Conservation (phyloP, 202 grass and related monocot species). For the Setaria italica region DNA sequence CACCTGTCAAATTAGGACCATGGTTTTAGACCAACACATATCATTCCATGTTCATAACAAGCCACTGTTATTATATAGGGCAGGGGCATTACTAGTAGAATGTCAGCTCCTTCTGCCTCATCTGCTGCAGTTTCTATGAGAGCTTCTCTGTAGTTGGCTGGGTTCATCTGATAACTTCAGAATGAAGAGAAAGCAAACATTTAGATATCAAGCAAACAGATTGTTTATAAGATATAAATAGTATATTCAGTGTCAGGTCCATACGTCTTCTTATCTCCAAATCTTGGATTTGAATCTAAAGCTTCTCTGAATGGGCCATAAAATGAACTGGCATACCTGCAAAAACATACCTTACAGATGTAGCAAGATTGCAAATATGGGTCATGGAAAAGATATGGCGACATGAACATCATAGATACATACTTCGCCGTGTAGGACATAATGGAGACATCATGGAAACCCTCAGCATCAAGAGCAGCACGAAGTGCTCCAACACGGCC, state of each 20-base stretch:
- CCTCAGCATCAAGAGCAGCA: slow-evolving; percentile 86
- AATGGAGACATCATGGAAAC: slow-evolving; percentile 95
- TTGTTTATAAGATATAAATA: slow-evolving; percentile 19
- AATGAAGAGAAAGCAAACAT: slow-evolving; percentile 18
- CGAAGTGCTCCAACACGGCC: slow-evolving; percentile 91
- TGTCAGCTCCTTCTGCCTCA: slow-evolving; percentile 92
- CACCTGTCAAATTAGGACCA: slow-evolving; percentile 59
- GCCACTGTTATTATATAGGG: not conserved
- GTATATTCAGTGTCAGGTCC: slow-evolving; percentile 27
- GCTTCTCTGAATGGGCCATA: slow-evolving; percentile 98
- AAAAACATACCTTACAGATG: slow-evolving; percentile 27
- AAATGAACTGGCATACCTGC: slow-evolving; percentile 96
- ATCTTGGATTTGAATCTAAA: slow-evolving; percentile 96
- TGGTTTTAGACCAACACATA: slow-evolving; percentile 30
- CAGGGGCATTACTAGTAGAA: slow-evolving; percentile 72
- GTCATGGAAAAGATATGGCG: slow-evolving; percentile 1
- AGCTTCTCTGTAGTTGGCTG: slow-evolving; percentile 96
- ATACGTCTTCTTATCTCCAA: slow-evolving; percentile 99
- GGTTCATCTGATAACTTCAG: slow-evolving; percentile 97
- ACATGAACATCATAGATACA: slow-evolving; percentile 8
- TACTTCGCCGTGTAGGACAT: slow-evolving; percentile 99
- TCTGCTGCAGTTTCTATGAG: slow-evolving; percentile 88
- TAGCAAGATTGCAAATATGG: not conserved
- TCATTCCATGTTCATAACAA: slow-evolving; percentile 3
- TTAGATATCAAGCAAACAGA: slow-evolving; percentile 50